A percentile compares a stretch with the other conserved stretches of the same genome.
Conservation (phyloP, 345 rosid species). For the Linum lewisii region DNA sequence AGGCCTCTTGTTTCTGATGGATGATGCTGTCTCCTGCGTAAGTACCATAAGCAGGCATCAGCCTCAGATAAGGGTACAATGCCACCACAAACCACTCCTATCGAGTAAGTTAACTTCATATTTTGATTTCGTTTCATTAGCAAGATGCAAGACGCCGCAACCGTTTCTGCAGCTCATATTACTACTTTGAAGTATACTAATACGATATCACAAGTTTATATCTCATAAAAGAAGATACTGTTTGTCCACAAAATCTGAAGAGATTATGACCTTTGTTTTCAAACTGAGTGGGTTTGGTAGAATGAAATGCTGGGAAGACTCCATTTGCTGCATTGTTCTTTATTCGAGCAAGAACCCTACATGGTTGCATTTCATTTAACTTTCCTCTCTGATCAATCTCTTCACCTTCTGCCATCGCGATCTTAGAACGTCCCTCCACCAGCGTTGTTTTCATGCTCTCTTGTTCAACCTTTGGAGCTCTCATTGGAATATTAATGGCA, state of each 20-base stretch:
- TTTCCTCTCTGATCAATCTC: constrained; percentile 21
- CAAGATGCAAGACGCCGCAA: no score
- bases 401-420: constrained; percentile 50
- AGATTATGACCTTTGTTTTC: constrained; percentile 25
- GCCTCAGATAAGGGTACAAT: constrained; percentile 2
- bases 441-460: constrained; percentile 49
- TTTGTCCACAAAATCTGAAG: constrained; percentile 6
- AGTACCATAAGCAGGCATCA: constrained; percentile 16
- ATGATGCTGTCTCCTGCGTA: constrained; percentile 39
- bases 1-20: constrained; percentile 22
- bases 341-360: constrained; percentile 11
- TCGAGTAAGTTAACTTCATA: no score
- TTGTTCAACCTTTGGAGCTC: constrained; percentile 21
- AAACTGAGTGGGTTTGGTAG: constrained; percentile 9
- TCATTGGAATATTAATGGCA: constrained; percentile 26
- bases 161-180: no score
- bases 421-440: constrained; percentile 66
- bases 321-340: constrained; percentile 17
- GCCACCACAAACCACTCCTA: constrained; percentile 8
- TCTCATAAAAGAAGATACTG: neutral
- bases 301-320: constrained; percentile 11
- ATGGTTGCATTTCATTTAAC: constrained; percentile 21
- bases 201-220: no score
- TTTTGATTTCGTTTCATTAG: no score
- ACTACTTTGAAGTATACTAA: no score